phyloP scores from a whole-genome alignment of 371 early-diverging fungal genomes.

The Blastocladiella emersonii region DNA sequence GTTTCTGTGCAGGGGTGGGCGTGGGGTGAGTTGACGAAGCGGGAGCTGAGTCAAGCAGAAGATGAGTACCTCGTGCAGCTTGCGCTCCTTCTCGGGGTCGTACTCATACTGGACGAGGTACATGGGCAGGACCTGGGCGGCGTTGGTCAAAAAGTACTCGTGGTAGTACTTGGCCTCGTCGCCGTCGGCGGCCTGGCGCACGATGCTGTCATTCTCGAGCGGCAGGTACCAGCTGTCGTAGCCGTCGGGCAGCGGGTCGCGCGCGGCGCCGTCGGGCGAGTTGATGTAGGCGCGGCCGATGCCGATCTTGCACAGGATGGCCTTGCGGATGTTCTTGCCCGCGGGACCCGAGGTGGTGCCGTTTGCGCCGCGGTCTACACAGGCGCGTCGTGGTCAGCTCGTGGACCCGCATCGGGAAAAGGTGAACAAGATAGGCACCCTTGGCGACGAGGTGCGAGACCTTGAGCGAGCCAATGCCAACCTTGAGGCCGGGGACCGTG shows the following conservation, averaged over 20 bases:
- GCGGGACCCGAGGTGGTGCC: no score
- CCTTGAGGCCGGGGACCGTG: slow-evolving; percentile 16
- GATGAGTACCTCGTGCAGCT: slow-evolving; percentile 29
- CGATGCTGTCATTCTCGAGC: not conserved
- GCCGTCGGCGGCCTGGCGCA: not conserved
- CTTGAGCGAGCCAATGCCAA: slow-evolving; percentile 20
- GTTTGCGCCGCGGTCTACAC: no score
- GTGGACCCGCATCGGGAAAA: no score
- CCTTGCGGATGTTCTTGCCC: slow-evolving; percentile 17
- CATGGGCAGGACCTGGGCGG: slow-evolving; percentile 26
- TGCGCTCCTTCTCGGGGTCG: slow-evolving; percentile 21
- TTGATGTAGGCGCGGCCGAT: slow-evolving; percentile 26
- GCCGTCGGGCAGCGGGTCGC: slow-evolving; percentile 24
- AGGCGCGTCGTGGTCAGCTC: no score
- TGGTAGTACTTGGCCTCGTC: slow-evolving; percentile 17
- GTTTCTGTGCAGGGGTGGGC: slow-evolving; percentile 14
- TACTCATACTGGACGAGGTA: slow-evolving; percentile 33
- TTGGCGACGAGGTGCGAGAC: no score
- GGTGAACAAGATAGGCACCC: no score
- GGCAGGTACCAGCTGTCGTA: slow-evolving; percentile 33
- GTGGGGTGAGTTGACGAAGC: not conserved
- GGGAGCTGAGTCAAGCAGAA: no score
- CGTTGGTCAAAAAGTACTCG: slow-evolving; percentile 25
- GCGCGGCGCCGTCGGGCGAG: slow-evolving; percentile 17
- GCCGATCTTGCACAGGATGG: slow-evolving; percentile 27